These are phyloP conservation scores for Hemileccinum rubropunctum DNA, from an alignment of 768 basidiomycete genomes.

Conservation along the genomic window DNA sequence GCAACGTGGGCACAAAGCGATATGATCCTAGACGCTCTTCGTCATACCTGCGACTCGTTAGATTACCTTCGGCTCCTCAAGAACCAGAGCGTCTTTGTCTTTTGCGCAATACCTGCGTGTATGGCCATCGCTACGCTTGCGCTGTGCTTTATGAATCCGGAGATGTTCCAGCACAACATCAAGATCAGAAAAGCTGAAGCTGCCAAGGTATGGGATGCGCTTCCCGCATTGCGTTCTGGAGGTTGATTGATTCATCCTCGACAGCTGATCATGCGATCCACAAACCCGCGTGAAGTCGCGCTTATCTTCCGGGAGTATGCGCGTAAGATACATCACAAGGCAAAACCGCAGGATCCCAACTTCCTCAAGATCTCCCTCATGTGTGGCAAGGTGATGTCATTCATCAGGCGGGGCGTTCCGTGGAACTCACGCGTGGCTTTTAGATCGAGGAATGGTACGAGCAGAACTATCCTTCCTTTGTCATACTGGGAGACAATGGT, in stretches of 20 bases:
- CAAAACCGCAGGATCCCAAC: slow-evolving; percentile 78
- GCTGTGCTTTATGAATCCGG: slow-evolving; percentile 90
- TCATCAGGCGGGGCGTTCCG: neutral
- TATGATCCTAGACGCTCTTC: slow-evolving; percentile 85
- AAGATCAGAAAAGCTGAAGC: slow-evolving; percentile 95
- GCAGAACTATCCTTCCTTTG: slow-evolving; percentile 90
- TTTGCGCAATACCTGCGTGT: slow-evolving; percentile 89
- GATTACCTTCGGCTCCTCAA: slow-evolving; percentile 86
- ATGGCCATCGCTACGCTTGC: slow-evolving; percentile 97
- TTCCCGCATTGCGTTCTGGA: neutral
- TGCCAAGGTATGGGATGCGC: slow-evolving; percentile 55
- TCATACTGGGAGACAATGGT: slow-evolving; percentile 33
- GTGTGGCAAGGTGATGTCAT: slow-evolving; percentile 67
- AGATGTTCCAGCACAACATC: slow-evolving; percentile 82
- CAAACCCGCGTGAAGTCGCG: slow-evolving; percentile 89
- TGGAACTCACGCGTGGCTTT: slow-evolving; percentile 8
- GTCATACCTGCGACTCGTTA: slow-evolving; percentile 80
- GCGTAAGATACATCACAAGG: slow-evolving; percentile 79
- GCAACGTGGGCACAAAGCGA: slow-evolving; percentile 82
- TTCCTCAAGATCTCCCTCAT: slow-evolving; percentile 80
- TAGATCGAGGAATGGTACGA: slow-evolving; percentile 95
- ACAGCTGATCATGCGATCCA: slow-evolving; percentile 89
- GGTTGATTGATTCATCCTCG: neutral
- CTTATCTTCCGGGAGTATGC: slow-evolving; percentile 83
- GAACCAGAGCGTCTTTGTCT: slow-evolving; percentile 93